A percentile compares a stretch with the other conserved stretches of the same genome.
Conservation (phyloP, 768 basidiomycete genomes). For the Russula compacta region DNA sequence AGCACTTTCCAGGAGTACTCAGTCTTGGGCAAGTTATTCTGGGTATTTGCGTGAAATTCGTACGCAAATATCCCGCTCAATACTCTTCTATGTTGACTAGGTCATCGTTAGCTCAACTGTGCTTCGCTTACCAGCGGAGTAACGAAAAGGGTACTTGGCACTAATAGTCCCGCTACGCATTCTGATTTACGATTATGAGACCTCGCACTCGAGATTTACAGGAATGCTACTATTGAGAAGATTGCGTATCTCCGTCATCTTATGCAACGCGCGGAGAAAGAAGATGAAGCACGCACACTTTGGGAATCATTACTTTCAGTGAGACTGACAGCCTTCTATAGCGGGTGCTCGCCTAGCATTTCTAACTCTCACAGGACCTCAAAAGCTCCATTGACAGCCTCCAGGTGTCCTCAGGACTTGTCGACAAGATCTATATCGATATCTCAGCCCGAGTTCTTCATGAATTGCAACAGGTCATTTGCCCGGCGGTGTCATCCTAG, state of each 20-base stretch:
- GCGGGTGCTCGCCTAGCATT: neutral
- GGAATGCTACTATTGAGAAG: constrained; percentile 19
- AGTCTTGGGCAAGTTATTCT: constrained; percentile 22
- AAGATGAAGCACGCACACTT: neutral
- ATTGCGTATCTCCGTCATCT: constrained; percentile 17
- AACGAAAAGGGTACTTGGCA: constrained; percentile 11
- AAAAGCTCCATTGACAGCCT: constrained; percentile 2
- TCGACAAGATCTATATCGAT: constrained; percentile 4
- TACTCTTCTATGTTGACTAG: neutral
- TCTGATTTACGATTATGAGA: neutral
- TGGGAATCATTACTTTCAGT: constrained; percentile 14
- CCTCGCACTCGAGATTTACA: constrained; percentile 17
- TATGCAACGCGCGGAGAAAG: constrained; percentile 3
- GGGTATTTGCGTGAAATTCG: constrained; percentile 20
- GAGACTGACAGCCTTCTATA: neutral
- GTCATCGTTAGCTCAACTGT: constrained; percentile 15
- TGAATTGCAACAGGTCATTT: constrained; percentile 9
- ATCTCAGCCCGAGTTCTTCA: constrained; percentile 2
- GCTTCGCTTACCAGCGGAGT: constrained; percentile 15
- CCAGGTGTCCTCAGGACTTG: neutral
- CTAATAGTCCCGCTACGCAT: too few relatives aligned
- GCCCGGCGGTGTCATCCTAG: neutral
- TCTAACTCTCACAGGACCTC: neutral
- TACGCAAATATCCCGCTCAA: neutral
- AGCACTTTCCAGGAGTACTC: constrained; percentile 19